Percentiles rank a stretch among this genome's conserved stretches.
Evolutionary conservation across 306 rosid species (phyloP).

Genomic region (Castanopsis chinensis): DNA sequence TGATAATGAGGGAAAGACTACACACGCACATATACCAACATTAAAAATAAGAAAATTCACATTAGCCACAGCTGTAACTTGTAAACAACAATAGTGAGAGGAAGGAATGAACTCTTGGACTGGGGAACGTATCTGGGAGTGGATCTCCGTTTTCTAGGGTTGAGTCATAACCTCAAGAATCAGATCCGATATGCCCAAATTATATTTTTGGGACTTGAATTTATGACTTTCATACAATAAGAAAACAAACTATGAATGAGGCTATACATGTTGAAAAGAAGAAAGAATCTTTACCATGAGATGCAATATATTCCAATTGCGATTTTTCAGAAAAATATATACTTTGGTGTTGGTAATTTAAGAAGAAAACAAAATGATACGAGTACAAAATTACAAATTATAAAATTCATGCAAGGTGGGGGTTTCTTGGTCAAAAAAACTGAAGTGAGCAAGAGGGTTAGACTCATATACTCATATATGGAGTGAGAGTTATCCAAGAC

Average conservation of each 20-base stretch:
- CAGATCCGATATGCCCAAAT: conserved; percentile 21
- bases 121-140: neutral
- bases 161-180: conserved; percentile 2
- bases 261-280: neutral
- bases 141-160: conserved; percentile 18
- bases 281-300: neutral
- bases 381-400: neutral
- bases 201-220: conserved; percentile 5
- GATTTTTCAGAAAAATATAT: neutral
- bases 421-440: neutral
- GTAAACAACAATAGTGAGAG: neutral
- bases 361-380: neutral
- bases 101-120: neutral
- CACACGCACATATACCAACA: neutral
- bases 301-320: neutral
- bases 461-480: too few species aligned
- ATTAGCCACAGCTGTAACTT: neutral
- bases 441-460: neutral
- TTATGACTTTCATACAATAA: neutral
- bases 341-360: neutral
- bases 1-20: neutral
- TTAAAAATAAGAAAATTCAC: neutral
- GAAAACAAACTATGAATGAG: neutral
- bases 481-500: neutral
- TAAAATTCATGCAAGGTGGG: neutral